phyloP scores from a whole-genome alignment of 2,329 filamentous ascomycete species.

The Gliomastix tumulicola region DNA sequence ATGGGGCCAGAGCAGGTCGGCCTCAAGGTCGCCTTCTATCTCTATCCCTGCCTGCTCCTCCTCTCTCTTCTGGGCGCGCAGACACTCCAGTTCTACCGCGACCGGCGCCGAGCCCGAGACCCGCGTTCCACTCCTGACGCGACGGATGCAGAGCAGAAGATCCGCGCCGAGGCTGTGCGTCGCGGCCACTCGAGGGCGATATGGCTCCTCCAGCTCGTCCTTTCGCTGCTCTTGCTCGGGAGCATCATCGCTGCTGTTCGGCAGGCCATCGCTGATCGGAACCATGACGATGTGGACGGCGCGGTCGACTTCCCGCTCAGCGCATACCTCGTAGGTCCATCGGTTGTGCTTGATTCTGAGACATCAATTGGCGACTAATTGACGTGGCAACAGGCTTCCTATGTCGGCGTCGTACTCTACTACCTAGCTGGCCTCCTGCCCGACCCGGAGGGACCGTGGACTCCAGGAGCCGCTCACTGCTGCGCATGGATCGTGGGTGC shows the following conservation, averaged over 20 bases:
- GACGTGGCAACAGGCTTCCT: slow-evolving; percentile 20
- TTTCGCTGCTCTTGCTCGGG: slow-evolving; percentile 22
- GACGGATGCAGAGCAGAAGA: slow-evolving; percentile 17
- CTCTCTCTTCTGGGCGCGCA: slow-evolving; percentile 25
- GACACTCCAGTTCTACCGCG: slow-evolving; percentile 25
- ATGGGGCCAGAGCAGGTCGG: slow-evolving; percentile 18
- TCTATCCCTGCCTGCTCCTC: slow-evolving; percentile 31
- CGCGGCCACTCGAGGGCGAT: slow-evolving; percentile 23
- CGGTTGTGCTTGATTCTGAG: neutral
- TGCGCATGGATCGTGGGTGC: slow-evolving; percentile 26
- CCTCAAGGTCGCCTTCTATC: slow-evolving; percentile 29
- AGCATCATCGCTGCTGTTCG: slow-evolving; percentile 22
- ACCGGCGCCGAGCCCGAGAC: slow-evolving; percentile 15
- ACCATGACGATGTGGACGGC: slow-evolving; percentile 13
- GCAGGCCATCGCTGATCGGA: slow-evolving; percentile 21
- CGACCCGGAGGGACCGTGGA: slow-evolving; percentile 36
- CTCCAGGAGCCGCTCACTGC: slow-evolving; percentile 25
- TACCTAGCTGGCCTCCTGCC: slow-evolving; percentile 32
- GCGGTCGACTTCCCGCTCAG: slow-evolving; percentile 27
- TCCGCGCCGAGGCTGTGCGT: slow-evolving; percentile 15
- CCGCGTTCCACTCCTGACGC: slow-evolving; percentile 12
- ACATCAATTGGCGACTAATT: neutral
- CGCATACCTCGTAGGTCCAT: slow-evolving; percentile 26
- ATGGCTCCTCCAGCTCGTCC: slow-evolving; percentile 23
- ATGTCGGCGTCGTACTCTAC: slow-evolving; percentile 31